phyloP scores from a whole-genome alignment of 2,329 filamentous ascomycete genomes.

The Stagonosporopsis cucurbitacearum region DNA sequence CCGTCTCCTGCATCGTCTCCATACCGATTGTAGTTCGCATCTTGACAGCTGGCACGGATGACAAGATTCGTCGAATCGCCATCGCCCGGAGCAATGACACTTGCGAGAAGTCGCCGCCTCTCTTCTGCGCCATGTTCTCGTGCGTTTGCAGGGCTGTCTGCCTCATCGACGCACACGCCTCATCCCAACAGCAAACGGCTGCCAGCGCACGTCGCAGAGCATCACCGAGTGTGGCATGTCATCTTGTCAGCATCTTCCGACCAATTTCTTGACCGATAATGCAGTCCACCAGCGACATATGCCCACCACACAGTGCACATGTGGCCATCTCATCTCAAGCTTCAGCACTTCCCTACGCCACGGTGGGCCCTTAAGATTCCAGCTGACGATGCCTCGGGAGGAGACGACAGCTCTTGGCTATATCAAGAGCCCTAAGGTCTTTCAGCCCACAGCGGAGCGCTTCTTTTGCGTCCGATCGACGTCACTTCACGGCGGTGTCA shows the following conservation, averaged over 20 bases:
- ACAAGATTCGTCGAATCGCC: slow-evolving; percentile 30
- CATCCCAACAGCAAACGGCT: slow-evolving; percentile 26
- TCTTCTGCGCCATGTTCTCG: slow-evolving; percentile 5
- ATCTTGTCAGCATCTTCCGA: slow-evolving; percentile 18
- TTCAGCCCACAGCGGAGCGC: slow-evolving; percentile 19
- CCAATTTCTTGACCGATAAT: slow-evolving; percentile 13
- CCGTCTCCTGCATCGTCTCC: slow-evolving; percentile 38
- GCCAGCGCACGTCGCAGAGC: slow-evolving; percentile 36
- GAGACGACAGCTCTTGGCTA: slow-evolving; percentile 20
- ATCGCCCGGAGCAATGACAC: slow-evolving; percentile 27
- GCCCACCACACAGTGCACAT: slow-evolving; percentile 25
- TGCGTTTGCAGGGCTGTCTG: slow-evolving; percentile 33
- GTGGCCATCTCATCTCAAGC: slow-evolving; percentile 2
- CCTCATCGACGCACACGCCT: slow-evolving; percentile 27
- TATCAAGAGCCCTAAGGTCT: slow-evolving; percentile 15
- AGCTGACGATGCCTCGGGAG: slow-evolving; percentile 25
- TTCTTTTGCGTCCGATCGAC: slow-evolving; percentile 21
- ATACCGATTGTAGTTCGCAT: slow-evolving; percentile 35
- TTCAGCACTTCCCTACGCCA: slow-evolving; percentile 24
- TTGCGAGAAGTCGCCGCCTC: slow-evolving; percentile 25
- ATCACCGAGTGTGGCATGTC: slow-evolving; percentile 24
- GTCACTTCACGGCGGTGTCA: slow-evolving; percentile 8
- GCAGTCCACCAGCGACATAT: slow-evolving; percentile 27
- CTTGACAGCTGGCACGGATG: slow-evolving; percentile 49
- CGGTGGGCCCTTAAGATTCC: slow-evolving; percentile 26